phyloP scores from a whole-genome alignment of 1,139 yeast species.

The Hyphopichia fennica region DNA sequence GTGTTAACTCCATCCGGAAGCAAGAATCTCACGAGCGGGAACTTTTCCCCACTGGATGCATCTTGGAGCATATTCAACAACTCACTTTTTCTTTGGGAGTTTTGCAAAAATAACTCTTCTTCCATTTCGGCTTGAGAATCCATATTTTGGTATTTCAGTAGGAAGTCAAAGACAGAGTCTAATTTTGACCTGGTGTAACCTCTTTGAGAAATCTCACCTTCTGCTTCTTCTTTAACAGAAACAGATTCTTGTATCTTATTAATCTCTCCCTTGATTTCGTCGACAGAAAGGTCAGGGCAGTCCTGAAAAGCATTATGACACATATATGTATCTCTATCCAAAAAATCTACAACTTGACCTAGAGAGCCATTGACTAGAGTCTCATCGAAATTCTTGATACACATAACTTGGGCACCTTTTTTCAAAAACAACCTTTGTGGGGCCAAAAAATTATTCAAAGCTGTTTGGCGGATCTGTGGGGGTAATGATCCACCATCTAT shows the following conservation, averaged over 20 bases:
- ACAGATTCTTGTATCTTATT: background rate
- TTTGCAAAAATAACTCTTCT: constrained; percentile 11
- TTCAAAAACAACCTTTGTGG: constrained; percentile 64
- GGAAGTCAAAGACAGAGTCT: constrained; percentile 2
- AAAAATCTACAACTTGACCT: constrained; percentile 65
- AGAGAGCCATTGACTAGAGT: constrained; percentile 89
- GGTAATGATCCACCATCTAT: constrained; percentile 62
- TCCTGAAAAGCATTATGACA: constrained; percentile 19
- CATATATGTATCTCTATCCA: constrained; percentile 38
- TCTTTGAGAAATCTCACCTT: constrained; percentile 4
- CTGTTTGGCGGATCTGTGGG: constrained; percentile 41
- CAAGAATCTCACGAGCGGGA: constrained; percentile 78
- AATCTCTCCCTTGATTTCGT: constrained; percentile 13
- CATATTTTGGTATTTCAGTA: background rate
- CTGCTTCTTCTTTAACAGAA: background rate
- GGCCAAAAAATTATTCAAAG: constrained; percentile 70
- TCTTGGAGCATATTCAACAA: constrained; percentile 16
- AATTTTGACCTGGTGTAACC: background rate
- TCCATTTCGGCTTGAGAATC: background rate
- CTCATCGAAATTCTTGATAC: constrained; percentile 86
- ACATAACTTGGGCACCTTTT: constrained; percentile 92
- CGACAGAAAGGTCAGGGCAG: constrained; percentile 17
- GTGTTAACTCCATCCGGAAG: constrained; percentile 65
- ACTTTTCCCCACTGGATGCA: constrained; percentile 29
- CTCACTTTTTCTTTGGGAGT: constrained; percentile 20